Percentiles rank a stretch among this genome's conserved stretches.
phyloP scores from a whole-genome alignment of 306 rosid species.

The Castanopsis chinensis region DNA sequence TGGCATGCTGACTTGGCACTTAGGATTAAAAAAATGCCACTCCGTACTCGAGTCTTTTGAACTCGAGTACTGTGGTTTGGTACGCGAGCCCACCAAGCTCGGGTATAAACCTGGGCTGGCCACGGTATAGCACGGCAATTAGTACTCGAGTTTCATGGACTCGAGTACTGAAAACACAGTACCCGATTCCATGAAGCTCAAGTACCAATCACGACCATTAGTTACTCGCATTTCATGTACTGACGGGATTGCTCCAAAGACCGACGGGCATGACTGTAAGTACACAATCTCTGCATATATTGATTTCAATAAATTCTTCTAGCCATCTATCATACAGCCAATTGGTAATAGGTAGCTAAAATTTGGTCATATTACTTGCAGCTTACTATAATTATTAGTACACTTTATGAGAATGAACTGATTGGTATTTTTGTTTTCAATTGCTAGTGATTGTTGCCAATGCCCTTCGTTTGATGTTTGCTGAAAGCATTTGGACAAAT shows the following conservation, averaged over 20 bases:
- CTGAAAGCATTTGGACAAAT: slow-evolving; percentile 37
- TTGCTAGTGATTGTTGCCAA: slow-evolving; percentile 52
- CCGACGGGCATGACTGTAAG: slow-evolving; percentile 71
- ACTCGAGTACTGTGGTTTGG: too few relatives aligned
- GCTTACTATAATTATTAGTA: background rate
- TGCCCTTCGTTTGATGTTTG: slow-evolving; percentile 47
- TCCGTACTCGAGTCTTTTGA: too few relatives aligned
- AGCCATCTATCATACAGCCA: background rate
- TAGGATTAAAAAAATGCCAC: too few relatives aligned
- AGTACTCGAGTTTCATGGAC: too few relatives aligned
- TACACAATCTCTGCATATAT: slow-evolving; percentile 19
- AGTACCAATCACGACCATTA: too few relatives aligned
- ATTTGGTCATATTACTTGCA: background rate
- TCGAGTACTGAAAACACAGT: too few relatives aligned
- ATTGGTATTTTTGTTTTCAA: slow-evolving; percentile 29
- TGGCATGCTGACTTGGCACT: too few relatives aligned
- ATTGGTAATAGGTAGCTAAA: background rate
- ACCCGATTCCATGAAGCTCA: too few relatives aligned
- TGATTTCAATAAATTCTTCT: slow-evolving; percentile 7
- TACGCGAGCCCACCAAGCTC: too few relatives aligned
- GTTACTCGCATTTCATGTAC: too few relatives aligned
- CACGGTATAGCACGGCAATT: too few relatives aligned
- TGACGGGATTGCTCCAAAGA: slow-evolving; percentile 57
- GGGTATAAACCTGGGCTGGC: too few relatives aligned
- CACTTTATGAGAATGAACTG: slow-evolving; percentile 22